Evolutionary conservation across 768 basidiomycete species (phyloP).

Genomic region (Tylopilus rubrobrunneus): DNA sequence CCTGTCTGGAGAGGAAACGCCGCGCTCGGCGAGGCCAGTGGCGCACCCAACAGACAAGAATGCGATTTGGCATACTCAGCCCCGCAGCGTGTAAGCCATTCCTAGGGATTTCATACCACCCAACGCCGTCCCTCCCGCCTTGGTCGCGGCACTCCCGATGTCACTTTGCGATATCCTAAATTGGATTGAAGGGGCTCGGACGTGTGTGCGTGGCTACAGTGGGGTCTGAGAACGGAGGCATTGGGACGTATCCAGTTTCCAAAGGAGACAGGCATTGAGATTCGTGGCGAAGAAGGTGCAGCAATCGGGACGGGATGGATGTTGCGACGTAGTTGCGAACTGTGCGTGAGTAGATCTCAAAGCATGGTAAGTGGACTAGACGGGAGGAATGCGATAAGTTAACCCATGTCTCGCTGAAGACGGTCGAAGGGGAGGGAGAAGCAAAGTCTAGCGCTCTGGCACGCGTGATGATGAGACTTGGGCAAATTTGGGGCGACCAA

Average conservation of each 20-base stretch:
- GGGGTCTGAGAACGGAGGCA: slow-evolving; percentile 5
- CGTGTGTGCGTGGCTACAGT: too few species aligned
- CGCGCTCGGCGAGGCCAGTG: slow-evolving; percentile 6
- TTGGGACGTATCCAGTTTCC: slow-evolving; percentile 39
- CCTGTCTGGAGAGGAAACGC: slow-evolving; percentile 18
- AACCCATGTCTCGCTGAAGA: background rate
- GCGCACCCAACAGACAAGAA: slow-evolving; percentile 13
- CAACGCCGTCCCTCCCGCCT: slow-evolving; percentile 55
- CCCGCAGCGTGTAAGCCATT: slow-evolving; percentile 49
- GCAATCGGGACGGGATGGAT: slow-evolving; percentile 47
- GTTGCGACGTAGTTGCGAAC: slow-evolving; percentile 53
- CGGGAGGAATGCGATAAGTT: slow-evolving; percentile 12
- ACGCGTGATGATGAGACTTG: slow-evolving; percentile 17
- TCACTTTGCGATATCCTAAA: slow-evolving; percentile 42
- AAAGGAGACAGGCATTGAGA: slow-evolving; percentile 47
- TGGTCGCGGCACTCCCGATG: too few species aligned
- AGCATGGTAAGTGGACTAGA: slow-evolving; percentile 47
- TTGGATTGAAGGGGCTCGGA: slow-evolving; percentile 18
- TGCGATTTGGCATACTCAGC: slow-evolving; percentile 38
- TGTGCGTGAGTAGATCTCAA: slow-evolving; percentile 50
- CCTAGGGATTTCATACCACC: slow-evolving; percentile 53
- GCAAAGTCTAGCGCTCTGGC: background rate
- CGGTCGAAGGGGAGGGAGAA: too few species aligned
- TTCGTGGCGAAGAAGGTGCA: slow-evolving; percentile 44
- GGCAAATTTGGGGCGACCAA: slow-evolving; percentile 14